Percentiles rank a stretch among this genome's conserved stretches.
These are phyloP conservation scores for Colletotrichum tropicicola DNA, from an alignment of 2,329 filamentous ascomycete genomes.

Conservation along the genomic window DNA sequence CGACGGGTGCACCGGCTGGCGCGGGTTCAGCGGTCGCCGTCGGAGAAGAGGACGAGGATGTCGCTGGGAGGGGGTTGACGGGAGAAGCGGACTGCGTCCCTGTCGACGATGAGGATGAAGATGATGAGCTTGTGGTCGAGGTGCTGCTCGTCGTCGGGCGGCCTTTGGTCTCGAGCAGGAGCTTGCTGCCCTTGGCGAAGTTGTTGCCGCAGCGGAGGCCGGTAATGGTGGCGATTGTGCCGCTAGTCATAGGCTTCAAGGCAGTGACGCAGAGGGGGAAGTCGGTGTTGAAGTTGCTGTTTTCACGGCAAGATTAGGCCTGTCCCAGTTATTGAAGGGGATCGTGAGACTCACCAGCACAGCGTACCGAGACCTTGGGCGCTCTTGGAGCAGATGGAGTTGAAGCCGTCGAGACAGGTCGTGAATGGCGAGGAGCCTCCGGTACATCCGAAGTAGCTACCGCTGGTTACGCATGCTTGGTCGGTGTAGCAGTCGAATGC, in stretches of 20 bases:
- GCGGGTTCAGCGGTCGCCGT: neutral
- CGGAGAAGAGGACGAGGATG: neutral
- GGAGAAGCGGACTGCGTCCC: too few species aligned
- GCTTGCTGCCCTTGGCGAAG: neutral
- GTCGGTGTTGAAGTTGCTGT: neutral
- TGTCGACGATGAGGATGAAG: neutral
- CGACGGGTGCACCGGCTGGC: neutral
- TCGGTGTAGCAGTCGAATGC: neutral
- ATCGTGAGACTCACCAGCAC: neutral
- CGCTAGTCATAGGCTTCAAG: neutral
- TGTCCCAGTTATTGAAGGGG: neutral
- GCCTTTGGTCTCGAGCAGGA: neutral
- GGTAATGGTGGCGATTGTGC: neutral
- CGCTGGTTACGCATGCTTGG: neutral
- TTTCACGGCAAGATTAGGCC: neutral
- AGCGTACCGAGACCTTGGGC: neutral
- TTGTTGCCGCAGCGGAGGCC: neutral
- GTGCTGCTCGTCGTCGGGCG: neutral
- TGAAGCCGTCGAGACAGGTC: neutral
- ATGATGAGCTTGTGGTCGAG: too few species aligned
- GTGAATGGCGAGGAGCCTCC: neutral
- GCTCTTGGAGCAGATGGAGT: neutral
- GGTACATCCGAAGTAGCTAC: neutral
- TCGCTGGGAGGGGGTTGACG: neutral
- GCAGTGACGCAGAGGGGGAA: constrained; percentile 3